Evolutionary conservation across 345 rosid genomes (phyloP).

Genomic region (Streptanthus diversifolius): DNA sequence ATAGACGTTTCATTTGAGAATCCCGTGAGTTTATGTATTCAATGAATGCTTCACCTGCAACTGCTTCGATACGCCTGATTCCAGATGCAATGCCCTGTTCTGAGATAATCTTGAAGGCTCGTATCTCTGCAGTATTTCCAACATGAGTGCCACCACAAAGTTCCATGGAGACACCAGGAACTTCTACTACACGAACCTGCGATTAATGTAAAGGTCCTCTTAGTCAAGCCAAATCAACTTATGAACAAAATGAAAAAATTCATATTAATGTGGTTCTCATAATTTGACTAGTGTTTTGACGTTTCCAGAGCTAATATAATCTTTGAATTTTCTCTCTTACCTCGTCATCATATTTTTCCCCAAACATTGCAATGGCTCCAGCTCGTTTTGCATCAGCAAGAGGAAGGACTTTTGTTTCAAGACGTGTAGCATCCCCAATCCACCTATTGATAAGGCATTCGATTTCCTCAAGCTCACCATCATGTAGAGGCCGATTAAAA

Average conservation of each 20-base stretch:
- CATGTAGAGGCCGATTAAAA: slow-evolving; percentile 66
- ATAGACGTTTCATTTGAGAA: slow-evolving; percentile 68
- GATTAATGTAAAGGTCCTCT: neutral
- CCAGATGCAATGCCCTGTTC: slow-evolving; percentile 99
- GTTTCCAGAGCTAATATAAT: neutral
- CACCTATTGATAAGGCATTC: slow-evolving; percentile 74
- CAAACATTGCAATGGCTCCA: slow-evolving; percentile 98
- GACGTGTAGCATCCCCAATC: slow-evolving; percentile 72
- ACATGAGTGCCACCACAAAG: slow-evolving; percentile 99
- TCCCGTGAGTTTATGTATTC: slow-evolving; percentile 79
- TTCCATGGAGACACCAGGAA: slow-evolving; percentile 98
- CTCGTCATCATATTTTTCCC: slow-evolving; percentile 94
- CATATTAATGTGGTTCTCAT: neutral
- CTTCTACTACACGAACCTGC: slow-evolving; percentile 97
- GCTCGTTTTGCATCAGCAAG: slow-evolving; percentile 73
- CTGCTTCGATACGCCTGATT: slow-evolving; percentile 88
- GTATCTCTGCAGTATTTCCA: slow-evolving; percentile 78
- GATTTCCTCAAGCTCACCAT: slow-evolving; percentile 66
- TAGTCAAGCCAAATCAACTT: slow-evolving; percentile 11
- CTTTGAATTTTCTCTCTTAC: slow-evolving; percentile 28
- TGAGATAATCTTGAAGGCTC: slow-evolving; percentile 84
- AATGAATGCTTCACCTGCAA: slow-evolving; percentile 92
- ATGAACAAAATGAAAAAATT: neutral
- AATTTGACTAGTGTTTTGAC: neutral
- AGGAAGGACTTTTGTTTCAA: slow-evolving; percentile 82